phyloP scores from a whole-genome alignment of 2,329 filamentous ascomycete genomes.

The Apiospora sp. region DNA sequence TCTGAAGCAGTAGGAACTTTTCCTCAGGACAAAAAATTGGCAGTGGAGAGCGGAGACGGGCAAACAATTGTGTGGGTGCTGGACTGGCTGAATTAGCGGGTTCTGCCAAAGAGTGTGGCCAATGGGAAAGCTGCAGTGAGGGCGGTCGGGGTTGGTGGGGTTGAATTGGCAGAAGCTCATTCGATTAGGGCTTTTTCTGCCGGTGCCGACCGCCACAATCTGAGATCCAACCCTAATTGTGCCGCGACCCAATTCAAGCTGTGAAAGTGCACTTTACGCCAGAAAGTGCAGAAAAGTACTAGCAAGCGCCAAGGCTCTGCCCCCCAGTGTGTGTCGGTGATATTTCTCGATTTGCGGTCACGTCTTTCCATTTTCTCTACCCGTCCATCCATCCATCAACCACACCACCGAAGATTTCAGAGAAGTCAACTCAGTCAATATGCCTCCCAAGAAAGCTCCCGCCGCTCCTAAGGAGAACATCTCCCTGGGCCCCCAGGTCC shows the following conservation, averaged over 20 bases:
- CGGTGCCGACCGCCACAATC: background rate
- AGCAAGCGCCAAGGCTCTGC: conserved; percentile 12
- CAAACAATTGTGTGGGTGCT: background rate
- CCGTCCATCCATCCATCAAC: conserved; percentile 35
- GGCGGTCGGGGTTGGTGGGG: conserved; percentile 1
- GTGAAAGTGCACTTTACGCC: conserved; percentile 15
- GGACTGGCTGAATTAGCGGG: background rate
- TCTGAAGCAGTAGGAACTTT: conserved; percentile 6
- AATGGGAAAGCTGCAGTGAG: background rate
- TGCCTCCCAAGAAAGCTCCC: conserved; percentile 93
- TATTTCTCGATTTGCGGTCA: conserved; percentile 23
- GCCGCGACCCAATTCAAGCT: background rate
- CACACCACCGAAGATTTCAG: conserved; percentile 30
- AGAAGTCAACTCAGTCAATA: conserved; percentile 60
- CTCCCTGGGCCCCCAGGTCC: conserved; percentile 94
- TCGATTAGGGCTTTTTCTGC: conserved; percentile 19
- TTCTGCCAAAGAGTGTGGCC: background rate
- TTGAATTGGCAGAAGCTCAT: background rate
- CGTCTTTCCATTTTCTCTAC: conserved; percentile 2
- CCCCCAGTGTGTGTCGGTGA: conserved; percentile 18
- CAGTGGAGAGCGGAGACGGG: conserved; percentile 4
- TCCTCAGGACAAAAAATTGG: conserved; percentile 19
- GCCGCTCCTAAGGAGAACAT: conserved; percentile 95
- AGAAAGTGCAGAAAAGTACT: conserved; percentile 5
- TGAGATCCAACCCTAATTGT: conserved; percentile 20